A percentile compares a stretch with the other conserved stretches of the same genome.
phyloP scores from a whole-genome alignment of 2,329 filamentous ascomycete genomes.

The Paraphoma sp. region DNA sequence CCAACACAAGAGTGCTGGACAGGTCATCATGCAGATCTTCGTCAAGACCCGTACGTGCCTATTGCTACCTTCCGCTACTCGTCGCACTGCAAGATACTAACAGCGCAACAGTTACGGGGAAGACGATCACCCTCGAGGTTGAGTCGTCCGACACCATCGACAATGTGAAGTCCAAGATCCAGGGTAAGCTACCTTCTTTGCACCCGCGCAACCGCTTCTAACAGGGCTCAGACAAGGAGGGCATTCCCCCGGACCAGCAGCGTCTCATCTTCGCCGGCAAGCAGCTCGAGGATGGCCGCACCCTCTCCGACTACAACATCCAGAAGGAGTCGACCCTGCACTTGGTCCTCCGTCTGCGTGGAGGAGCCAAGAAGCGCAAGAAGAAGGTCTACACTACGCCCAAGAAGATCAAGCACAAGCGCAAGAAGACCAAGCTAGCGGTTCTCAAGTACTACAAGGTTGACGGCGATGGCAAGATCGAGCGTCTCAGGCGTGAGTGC shows the following conservation, averaged over 20 bases:
- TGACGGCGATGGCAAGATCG: slow-evolving; percentile 99
- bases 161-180: slow-evolving; percentile 99
- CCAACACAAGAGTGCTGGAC: slow-evolving; percentile 61
- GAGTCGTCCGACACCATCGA: slow-evolving; percentile 99
- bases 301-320: slow-evolving; percentile 99
- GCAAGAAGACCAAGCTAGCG: slow-evolving; percentile 99
- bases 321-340: slow-evolving; percentile 99
- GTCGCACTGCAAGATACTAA: neutral
- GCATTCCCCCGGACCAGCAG: slow-evolving; percentile 98
- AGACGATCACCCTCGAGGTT: slow-evolving; percentile 87
- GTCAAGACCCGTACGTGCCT: slow-evolving; percentile 88
- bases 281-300: slow-evolving; percentile 99
- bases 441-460: slow-evolving; percentile 99
- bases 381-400: slow-evolving; percentile 99
- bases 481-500: slow-evolving; percentile 98
- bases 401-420: slow-evolving; percentile 99
- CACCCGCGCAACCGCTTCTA: slow-evolving; percentile 17
- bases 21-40: slow-evolving; percentile 60
- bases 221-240: slow-evolving; percentile 89
- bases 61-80: slow-evolving; percentile 69
- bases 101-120: neutral
- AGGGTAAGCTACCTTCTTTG: slow-evolving; percentile 57
- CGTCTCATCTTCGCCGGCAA: slow-evolving; percentile 99
- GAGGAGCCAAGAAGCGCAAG: slow-evolving; percentile 96
- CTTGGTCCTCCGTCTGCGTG: slow-evolving; percentile 96